A percentile compares a stretch with the other conserved stretches of the same genome.
Evolutionary conservation across 106 monocot species (phyloP).

Genomic region (Acorus calamus): DNA sequence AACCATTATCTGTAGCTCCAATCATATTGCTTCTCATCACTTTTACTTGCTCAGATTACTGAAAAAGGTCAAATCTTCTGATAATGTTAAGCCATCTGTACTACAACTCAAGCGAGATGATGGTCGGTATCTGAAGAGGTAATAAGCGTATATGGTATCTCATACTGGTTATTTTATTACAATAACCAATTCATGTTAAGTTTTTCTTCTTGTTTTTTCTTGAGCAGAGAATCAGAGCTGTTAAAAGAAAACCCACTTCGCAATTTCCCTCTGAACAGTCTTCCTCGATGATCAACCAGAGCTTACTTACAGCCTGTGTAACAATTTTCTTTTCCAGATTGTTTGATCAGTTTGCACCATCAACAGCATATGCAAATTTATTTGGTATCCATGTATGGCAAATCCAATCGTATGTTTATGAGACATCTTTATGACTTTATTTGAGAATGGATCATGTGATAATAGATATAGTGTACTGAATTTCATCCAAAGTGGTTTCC

Average conservation of each 20-base stretch:
- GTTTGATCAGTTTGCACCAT: no score
- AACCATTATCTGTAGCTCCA: neutral
- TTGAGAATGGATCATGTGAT: no score
- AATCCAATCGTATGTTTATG: no score
- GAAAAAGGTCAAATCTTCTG: constrained; percentile 4
- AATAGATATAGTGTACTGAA: no score
- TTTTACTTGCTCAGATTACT: constrained; percentile 15
- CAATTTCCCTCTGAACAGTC: constrained; percentile 49
- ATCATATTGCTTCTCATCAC: neutral
- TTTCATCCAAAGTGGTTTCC: no score
- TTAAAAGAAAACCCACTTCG: constrained; percentile 80
- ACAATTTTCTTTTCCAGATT: no score
- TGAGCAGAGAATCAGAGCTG: constrained; percentile 77
- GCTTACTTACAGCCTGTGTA: no score
- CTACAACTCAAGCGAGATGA: constrained; percentile 45
- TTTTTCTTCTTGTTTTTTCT: neutral
- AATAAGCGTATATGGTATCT: constrained; percentile 5
- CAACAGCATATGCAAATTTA: no score
- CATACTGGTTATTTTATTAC: neutral
- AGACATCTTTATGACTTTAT: no score
- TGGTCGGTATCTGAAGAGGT: constrained; percentile 57
- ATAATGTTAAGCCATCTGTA: constrained; percentile 22
- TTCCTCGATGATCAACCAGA: neutral
- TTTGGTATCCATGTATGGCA: no score
- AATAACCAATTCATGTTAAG: neutral